Evolutionary conservation across 768 basidiomycete genomes (phyloP).

Genomic region (Inosperma sp.): DNA sequence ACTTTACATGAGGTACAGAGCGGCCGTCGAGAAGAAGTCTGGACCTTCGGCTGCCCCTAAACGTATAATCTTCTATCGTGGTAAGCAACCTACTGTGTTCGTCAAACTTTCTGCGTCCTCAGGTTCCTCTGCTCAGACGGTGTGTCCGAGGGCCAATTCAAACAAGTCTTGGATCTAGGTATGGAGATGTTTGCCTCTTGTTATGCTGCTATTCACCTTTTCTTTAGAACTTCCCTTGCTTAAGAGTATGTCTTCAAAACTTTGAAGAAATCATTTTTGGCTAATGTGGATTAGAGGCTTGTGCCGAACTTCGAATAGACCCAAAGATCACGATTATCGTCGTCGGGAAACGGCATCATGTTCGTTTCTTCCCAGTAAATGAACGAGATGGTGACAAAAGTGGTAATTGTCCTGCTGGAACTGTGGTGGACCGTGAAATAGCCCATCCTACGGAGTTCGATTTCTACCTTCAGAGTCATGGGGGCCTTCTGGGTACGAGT

Average conservation of each 20-base stretch:
- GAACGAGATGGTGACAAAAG: constrained; percentile 53
- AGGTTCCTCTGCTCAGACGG: constrained; percentile 36
- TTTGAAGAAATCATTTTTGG: neutral
- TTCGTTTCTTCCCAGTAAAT: constrained; percentile 39
- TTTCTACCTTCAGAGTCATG: constrained; percentile 78
- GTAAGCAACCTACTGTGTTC: constrained; percentile 29
- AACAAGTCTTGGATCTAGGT: constrained; percentile 56
- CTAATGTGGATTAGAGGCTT: constrained; percentile 49
- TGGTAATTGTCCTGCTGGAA: constrained; percentile 77
- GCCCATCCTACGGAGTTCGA: constrained; percentile 74
- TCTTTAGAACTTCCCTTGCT: constrained; percentile 53
- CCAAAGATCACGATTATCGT: constrained; percentile 72
- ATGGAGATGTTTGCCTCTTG: constrained; percentile 11
- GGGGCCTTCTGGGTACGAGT: constrained; percentile 74
- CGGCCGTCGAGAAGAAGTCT: constrained; percentile 47
- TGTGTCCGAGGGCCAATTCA: constrained; percentile 52
- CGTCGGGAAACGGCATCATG: constrained; percentile 75
- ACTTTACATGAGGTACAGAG: constrained; percentile 58
- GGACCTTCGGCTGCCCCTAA: constrained; percentile 44
- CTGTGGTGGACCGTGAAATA: constrained; percentile 74
- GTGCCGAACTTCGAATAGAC: constrained; percentile 48
- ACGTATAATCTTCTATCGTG: constrained; percentile 73
- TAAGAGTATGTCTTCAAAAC: constrained; percentile 38
- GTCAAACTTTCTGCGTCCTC: constrained; percentile 5
- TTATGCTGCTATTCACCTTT: neutral